Evolutionary conservation across 116 monocot species (phyloP).

Genomic region (Dioscorea cayenensis): DNA sequence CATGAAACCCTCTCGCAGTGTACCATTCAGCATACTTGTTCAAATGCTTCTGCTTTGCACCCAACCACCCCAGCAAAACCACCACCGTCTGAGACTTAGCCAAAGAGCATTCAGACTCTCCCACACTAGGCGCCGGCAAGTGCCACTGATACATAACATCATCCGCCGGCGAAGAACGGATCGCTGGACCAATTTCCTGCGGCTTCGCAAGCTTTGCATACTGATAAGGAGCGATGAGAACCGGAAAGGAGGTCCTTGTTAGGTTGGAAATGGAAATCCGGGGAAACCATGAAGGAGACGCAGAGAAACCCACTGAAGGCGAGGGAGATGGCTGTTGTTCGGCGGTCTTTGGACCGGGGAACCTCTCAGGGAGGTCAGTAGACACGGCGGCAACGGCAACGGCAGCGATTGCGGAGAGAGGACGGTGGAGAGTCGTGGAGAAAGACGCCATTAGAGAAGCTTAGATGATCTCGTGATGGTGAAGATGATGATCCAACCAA

Average conservation of each 20-base stretch:
- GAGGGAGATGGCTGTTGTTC: slow-evolving; percentile 20
- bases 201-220: slow-evolving; percentile 54
- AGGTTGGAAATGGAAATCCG: neutral
- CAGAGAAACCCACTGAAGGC: slow-evolving; percentile 12
- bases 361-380: slow-evolving; percentile 55
- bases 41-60: slow-evolving; percentile 86
- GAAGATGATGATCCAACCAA: neutral
- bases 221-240: slow-evolving; percentile 42
- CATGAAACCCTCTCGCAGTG: slow-evolving; percentile 81
- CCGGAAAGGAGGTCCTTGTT: neutral
- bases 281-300: slow-evolving; percentile 1
- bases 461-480: no score
- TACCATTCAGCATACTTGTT: slow-evolving; percentile 95
- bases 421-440: slow-evolving; percentile 60
- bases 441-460: slow-evolving; percentile 52
- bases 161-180: slow-evolving; percentile 33
- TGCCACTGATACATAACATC: slow-evolving; percentile 82
- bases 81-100: slow-evolving; percentile 72
- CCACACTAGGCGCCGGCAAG: slow-evolving; percentile 48
- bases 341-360: slow-evolving; percentile 22
- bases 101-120: slow-evolving; percentile 12
- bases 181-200: neutral
- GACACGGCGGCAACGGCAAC: slow-evolving; percentile 65
- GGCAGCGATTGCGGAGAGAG: slow-evolving; percentile 65
- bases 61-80: slow-evolving; percentile 94